Evolutionary conservation across 225 moss, liverwort and hornwort species (phyloP).

Genomic region (Marchantia paleacea): DNA sequence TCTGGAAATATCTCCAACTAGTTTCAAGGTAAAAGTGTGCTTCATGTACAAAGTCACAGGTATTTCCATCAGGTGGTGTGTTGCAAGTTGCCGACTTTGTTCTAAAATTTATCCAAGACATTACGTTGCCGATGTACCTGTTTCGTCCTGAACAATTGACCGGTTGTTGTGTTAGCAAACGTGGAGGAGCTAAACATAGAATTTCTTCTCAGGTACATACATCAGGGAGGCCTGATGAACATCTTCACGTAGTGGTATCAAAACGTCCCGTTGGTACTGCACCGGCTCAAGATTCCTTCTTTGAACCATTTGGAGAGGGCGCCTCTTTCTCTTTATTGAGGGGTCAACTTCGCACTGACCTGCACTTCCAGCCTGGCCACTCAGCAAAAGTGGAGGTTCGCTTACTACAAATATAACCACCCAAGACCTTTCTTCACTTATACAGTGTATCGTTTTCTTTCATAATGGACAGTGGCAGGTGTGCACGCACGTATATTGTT

Average conservation of each 20-base stretch:
- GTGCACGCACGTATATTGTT: not conserved
- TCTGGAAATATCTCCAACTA: slow-evolving; percentile 78
- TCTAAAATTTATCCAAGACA: not conserved
- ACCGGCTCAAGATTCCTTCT: slow-evolving; percentile 35
- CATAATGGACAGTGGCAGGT: not conserved
- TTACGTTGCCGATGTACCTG: not conserved
- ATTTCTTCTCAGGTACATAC: slow-evolving; percentile 62
- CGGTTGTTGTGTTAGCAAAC: not conserved
- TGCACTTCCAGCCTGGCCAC: slow-evolving; percentile 80
- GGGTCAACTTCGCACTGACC: slow-evolving; percentile 73
- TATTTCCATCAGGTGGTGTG: not conserved
- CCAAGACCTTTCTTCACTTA: not conserved
- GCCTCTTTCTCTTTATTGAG: slow-evolving; percentile 89
- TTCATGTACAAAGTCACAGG: not conserved
- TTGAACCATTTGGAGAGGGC: slow-evolving; percentile 60
- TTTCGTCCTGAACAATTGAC: not conserved
- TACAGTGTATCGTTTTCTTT: not conserved
- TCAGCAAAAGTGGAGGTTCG: slow-evolving; percentile 91
- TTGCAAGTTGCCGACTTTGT: not conserved
- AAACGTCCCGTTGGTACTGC: slow-evolving; percentile 30
- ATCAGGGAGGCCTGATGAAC: slow-evolving; percentile 80
- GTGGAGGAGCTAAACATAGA: not conserved
- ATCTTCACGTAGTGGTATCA: slow-evolving; percentile 74
- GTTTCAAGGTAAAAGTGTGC: slow-evolving; percentile 65
- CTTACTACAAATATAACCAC: not conserved